These are phyloP conservation scores for Hanseniaspora guilliermondii DNA, from an alignment of 805 yeast species.

Conservation along the genomic window DNA sequence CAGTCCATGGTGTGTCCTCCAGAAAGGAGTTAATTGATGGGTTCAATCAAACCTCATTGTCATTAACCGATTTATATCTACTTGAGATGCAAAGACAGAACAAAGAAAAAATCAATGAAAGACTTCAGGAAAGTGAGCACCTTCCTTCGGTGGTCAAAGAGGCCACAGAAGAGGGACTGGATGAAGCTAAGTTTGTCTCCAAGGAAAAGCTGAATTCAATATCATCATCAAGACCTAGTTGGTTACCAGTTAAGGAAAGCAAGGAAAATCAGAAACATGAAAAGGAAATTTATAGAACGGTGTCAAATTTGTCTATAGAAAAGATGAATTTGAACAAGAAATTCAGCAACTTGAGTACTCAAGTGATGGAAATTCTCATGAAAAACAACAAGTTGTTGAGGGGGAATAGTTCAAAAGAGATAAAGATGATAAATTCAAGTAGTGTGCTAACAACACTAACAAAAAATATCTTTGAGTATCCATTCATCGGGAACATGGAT, in stretches of 20 bases:
- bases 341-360: conserved; percentile 20
- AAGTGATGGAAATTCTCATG: conserved; percentile 23
- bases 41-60: conserved; percentile 29
- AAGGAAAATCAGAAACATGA: conserved; percentile 46
- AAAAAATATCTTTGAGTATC: conserved; percentile 26
- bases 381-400: conserved; percentile 19
- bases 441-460: conserved; percentile 21
- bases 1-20: conserved; percentile 34
- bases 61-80: conserved; percentile 33
- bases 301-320: conserved; percentile 27
- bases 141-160: conserved; percentile 31
- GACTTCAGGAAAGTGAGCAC: conserved; percentile 28
- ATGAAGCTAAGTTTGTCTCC: conserved; percentile 49
- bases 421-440: conserved; percentile 20
- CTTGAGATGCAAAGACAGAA: background rate
- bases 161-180: conserved; percentile 35
- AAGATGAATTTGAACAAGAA: conserved; percentile 24
- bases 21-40: conserved; percentile 19
- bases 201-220: conserved; percentile 44
- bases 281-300: conserved; percentile 36
- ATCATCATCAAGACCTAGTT: conserved; percentile 54
- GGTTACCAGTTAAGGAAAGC: conserved; percentile 54
- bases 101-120: conserved; percentile 16
- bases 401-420: background rate
- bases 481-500: conserved; percentile 7